These are phyloP conservation scores for Corymbia citriodora DNA, from an alignment of 441 rosid species.

Conservation along the genomic window DNA sequence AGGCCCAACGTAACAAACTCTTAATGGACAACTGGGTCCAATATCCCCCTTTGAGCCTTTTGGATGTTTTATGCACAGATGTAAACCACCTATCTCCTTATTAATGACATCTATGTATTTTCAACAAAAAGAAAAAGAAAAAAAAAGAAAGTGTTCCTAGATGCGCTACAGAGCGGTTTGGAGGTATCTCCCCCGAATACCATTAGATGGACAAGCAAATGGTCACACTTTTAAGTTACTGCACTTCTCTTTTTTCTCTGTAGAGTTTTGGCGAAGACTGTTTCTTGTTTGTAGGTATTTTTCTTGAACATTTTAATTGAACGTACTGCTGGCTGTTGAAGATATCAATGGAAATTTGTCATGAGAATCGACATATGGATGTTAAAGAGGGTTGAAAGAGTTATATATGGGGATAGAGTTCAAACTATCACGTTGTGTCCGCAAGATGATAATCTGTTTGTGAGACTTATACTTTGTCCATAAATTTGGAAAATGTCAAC, in stretches of 20 bases:
- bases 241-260: neutral
- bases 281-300: neutral
- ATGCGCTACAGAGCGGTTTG: neutral
- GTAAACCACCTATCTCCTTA: too few relatives aligned
- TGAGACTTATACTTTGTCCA: neutral
- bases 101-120: too few relatives aligned
- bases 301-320: neutral
- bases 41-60: too few relatives aligned
- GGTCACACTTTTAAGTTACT: neutral
- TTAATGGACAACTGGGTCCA: too few relatives aligned
- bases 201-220: neutral
- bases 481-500: neutral
- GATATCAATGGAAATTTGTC: neutral
- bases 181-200: neutral
- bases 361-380: neutral
- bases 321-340: neutral
- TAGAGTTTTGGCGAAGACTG: neutral
- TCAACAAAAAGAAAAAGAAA: too few relatives aligned
- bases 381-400: neutral
- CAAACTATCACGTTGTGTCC: neutral
- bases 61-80: too few relatives aligned
- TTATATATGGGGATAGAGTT: neutral
- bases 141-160: too few relatives aligned
- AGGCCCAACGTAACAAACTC: too few relatives aligned
- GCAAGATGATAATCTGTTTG: neutral